phyloP scores from a whole-genome alignment of 345 rosid species.

The Gynandropsis gynandra region DNA sequence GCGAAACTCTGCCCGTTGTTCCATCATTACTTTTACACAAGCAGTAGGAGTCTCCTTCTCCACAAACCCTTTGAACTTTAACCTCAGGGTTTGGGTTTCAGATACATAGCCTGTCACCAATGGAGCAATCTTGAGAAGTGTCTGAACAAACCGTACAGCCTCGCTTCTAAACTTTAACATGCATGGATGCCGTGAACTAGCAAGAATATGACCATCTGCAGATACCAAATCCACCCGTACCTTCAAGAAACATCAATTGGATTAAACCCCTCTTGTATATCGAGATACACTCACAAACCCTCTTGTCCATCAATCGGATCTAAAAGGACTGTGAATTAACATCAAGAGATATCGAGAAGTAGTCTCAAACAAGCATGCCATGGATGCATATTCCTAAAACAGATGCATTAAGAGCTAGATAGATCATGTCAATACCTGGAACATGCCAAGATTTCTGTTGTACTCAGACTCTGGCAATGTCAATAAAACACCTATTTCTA shows the following conservation, averaged over 20 bases:
- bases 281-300: too few relatives aligned
- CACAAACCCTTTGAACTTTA: slow-evolving; percentile 50
- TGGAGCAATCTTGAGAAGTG: slow-evolving; percentile 62
- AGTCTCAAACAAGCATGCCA: neutral
- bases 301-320: neutral
- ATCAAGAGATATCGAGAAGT: neutral
- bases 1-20: slow-evolving; percentile 61
- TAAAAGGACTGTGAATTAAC: neutral
- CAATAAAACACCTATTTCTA: slow-evolving; percentile 23
- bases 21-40: slow-evolving; percentile 38
- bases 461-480: slow-evolving; percentile 74
- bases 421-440: slow-evolving; percentile 51
- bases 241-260: slow-evolving; percentile 42
- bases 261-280: too few relatives aligned
- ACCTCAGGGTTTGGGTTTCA: slow-evolving; percentile 59
- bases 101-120: slow-evolving; percentile 63
- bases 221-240: slow-evolving; percentile 70
- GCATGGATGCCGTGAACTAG: slow-evolving; percentile 59
- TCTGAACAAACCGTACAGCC: slow-evolving; percentile 50
- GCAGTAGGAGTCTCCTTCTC: slow-evolving; percentile 64
- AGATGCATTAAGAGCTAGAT: slow-evolving; percentile 3
- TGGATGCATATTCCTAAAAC: neutral
- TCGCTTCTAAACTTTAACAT: slow-evolving; percentile 74
- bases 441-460: slow-evolving; percentile 74
- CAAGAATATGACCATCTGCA: slow-evolving; percentile 44